phyloP scores from a whole-genome alignment of 805 yeast species.

The Nakazawaea holstii region DNA sequence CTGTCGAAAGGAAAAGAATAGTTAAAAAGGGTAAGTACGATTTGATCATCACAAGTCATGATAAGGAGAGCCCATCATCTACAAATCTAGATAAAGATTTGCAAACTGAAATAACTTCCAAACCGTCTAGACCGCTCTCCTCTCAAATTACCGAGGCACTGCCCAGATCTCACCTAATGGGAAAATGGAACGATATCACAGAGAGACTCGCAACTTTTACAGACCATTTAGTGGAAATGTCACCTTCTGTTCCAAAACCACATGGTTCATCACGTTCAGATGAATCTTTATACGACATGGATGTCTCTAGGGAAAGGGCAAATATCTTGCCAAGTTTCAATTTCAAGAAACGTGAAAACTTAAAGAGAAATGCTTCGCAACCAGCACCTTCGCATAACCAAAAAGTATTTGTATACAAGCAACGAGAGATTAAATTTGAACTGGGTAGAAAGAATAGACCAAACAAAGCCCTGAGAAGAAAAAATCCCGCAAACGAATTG shows the following conservation, averaged over 20 bases:
- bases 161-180: not conserved
- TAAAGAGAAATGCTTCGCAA: not conserved
- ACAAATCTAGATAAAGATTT: not conserved
- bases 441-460: not conserved
- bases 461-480: not conserved
- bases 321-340: not conserved
- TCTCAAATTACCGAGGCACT: not conserved
- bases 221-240: not conserved
- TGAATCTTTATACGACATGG: not conserved
- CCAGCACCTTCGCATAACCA: not conserved
- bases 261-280: not conserved
- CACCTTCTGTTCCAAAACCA: constrained; percentile 4
- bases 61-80: constrained; percentile 14
- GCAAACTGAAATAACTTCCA: no score
- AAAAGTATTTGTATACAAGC: constrained; percentile 1
- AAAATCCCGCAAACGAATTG: not conserved
- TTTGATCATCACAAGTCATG: constrained; percentile 9
- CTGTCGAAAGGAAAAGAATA: not conserved
- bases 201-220: not conserved
- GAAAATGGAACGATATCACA: not conserved
- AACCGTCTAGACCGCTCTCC: not conserved
- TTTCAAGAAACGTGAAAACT: not conserved
- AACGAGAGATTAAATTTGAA: not conserved
- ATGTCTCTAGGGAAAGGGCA: not conserved
- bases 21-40: constrained; percentile 11